phyloP scores from a whole-genome alignment of 768 basidiomycete genomes.

The Coprinopsis sp. region DNA sequence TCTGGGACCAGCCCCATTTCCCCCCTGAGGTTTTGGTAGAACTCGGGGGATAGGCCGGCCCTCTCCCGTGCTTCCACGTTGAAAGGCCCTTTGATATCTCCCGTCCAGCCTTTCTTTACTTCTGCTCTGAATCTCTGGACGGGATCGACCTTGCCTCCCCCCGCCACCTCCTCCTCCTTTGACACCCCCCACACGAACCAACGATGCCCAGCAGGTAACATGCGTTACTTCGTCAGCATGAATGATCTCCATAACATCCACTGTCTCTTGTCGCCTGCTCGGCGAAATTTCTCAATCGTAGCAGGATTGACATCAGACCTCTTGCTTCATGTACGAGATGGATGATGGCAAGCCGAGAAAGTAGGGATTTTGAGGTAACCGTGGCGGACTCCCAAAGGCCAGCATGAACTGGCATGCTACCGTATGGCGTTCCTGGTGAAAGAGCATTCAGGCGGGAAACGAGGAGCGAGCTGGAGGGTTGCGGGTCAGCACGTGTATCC shows the following conservation, averaged over 20 bases:
- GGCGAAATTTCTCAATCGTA: constrained; percentile 68
- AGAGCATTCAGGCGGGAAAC: constrained; percentile 55
- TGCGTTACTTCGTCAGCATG: constrained; percentile 81
- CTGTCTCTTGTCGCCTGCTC: constrained; percentile 65
- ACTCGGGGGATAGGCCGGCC: constrained; percentile 68
- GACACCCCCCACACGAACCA: constrained; percentile 82
- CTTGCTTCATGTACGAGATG: constrained; percentile 83
- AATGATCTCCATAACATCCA: constrained; percentile 65
- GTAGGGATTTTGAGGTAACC: constrained; percentile 61
- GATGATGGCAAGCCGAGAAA: constrained; percentile 74
- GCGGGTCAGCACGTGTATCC: not conserved
- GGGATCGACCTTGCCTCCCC: constrained; percentile 40
- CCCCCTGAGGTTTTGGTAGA: constrained; percentile 68
- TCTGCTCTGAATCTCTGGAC: constrained; percentile 65
- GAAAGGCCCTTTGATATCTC: constrained; percentile 78
- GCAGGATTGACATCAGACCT: constrained; percentile 81
- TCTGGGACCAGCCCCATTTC: too few relatives aligned
- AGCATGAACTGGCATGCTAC: constrained; percentile 70
- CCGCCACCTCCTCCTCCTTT: constrained; percentile 29
- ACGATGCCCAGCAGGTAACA: constrained; percentile 74
- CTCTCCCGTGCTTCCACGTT: constrained; percentile 67
- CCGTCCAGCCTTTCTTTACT: constrained; percentile 64
- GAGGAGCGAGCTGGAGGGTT: constrained; percentile 44
- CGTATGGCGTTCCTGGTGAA: constrained; percentile 65
- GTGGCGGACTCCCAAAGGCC: constrained; percentile 77